phyloP scores from a whole-genome alignment of 768 basidiomycete genomes.

The Termitomyces sp. region DNA sequence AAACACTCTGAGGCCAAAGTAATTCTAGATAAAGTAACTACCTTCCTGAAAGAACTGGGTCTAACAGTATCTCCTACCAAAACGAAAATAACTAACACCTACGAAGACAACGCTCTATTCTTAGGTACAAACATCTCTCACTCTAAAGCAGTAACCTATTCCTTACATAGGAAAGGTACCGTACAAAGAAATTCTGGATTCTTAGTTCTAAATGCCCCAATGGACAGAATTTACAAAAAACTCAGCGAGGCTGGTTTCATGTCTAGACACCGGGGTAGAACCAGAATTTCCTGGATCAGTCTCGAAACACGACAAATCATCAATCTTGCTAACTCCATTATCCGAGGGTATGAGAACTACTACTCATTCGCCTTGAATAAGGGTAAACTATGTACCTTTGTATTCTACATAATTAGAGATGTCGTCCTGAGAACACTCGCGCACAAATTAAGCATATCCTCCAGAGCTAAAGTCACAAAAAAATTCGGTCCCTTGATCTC shows the following conservation, averaged over 20 bases:
- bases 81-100: not conserved
- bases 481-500: not conserved
- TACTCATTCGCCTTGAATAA: not conserved
- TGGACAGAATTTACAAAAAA: not conserved
- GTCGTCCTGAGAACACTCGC: not conserved
- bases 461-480: not conserved
- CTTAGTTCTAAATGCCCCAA: not conserved
- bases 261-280: not conserved
- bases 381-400: not conserved
- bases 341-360: not conserved
- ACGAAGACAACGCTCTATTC: not conserved
- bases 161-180: not conserved
- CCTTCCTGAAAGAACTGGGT: not conserved
- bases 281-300: not conserved
- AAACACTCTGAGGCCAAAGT: not conserved
- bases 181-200: not conserved
- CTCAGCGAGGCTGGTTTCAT: not conserved
- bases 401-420: not conserved
- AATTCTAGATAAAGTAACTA: not conserved
- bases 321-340: not conserved
- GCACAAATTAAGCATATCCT: not conserved
- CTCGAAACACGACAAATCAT: not conserved
- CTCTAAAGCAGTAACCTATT: not conserved
- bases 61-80: not conserved
- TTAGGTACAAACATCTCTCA: not conserved